These are phyloP conservation scores for Debaryomycetaceae sp. DNA, from an alignment of 1,139 yeast species.

Conservation along the genomic window DNA sequence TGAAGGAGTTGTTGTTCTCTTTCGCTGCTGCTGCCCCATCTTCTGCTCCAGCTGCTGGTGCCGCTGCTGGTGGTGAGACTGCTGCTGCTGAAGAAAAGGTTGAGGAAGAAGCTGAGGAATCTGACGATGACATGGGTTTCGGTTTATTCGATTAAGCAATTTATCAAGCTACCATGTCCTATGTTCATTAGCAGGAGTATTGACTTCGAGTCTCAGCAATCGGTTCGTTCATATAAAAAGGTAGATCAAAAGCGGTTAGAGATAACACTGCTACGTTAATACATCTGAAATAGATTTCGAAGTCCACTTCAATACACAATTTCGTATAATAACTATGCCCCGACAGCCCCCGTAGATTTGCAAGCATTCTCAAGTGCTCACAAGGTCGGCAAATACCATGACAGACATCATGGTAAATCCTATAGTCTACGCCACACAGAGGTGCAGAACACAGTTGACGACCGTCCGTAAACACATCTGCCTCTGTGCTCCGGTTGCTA, in stretches of 20 bases:
- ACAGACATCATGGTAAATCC: no score
- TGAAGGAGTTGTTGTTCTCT: constrained; percentile 73
- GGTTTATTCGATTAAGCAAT: constrained; percentile 71
- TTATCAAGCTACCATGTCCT: background rate
- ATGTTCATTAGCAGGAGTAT: background rate
- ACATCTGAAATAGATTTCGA: background rate
- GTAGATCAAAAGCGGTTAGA: background rate
- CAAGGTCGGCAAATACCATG: no score
- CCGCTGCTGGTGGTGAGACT: constrained; percentile 55
- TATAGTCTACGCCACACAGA: no score
- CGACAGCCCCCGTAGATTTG: background rate
- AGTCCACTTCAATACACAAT: background rate
- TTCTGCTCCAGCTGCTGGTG: constrained; percentile 55
- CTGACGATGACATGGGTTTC: constrained; percentile 79
- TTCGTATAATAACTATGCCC: background rate
- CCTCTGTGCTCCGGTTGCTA: no score
- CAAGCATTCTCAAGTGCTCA: no score
- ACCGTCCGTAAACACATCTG: no score
- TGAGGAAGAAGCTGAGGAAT: constrained; percentile 56
- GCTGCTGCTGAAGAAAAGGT: constrained; percentile 55
- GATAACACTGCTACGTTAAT: background rate
- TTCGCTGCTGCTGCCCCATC: constrained; percentile 68
- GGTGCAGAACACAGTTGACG: no score
- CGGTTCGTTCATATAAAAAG: background rate
- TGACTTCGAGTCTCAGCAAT: background rate